Evolutionary conservation across 2,329 filamentous ascomycete genomes (phyloP).

Genomic region (Talaromyces sp.): DNA sequence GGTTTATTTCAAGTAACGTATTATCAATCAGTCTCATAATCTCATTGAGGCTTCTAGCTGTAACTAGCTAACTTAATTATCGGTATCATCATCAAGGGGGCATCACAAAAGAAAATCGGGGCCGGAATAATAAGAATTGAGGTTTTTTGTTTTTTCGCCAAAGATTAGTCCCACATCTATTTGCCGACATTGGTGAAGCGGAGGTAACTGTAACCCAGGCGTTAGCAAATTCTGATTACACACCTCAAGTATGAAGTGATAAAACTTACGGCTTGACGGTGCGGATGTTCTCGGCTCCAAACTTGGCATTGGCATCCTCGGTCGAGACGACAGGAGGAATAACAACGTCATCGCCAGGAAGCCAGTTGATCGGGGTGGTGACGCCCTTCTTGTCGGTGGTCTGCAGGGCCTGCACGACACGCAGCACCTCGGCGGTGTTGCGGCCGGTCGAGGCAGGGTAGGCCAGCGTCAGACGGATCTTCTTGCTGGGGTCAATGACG

Average conservation of each 20-base stretch:
- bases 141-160: not conserved
- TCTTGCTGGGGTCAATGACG: conserved; percentile 90
- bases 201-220: conserved; percentile 25
- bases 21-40: not conserved
- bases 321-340: conserved; percentile 78
- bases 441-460: conserved; percentile 89
- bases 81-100: conserved; percentile 11
- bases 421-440: conserved; percentile 72
- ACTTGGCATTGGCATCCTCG: conserved; percentile 80
- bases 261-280: conserved; percentile 53
- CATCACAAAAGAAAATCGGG: not conserved
- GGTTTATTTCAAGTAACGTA: not conserved
- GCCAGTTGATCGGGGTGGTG: conserved; percentile 87
- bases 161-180: conserved; percentile 5
- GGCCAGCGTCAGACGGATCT: conserved; percentile 83
- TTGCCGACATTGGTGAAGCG: conserved; percentile 32
- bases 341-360: conserved; percentile 83
- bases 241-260: too few relatives aligned
- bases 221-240: not conserved
- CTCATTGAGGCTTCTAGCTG: not conserved
- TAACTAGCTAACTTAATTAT: not conserved
- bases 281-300: conserved; percentile 57
- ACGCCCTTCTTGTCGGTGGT: conserved; percentile 82
- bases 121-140: not conserved
- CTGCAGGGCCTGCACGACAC: conserved; percentile 73